Conservation (phyloP, 805 yeast genomes). For the Hermanozyma aechmeae region DNA sequence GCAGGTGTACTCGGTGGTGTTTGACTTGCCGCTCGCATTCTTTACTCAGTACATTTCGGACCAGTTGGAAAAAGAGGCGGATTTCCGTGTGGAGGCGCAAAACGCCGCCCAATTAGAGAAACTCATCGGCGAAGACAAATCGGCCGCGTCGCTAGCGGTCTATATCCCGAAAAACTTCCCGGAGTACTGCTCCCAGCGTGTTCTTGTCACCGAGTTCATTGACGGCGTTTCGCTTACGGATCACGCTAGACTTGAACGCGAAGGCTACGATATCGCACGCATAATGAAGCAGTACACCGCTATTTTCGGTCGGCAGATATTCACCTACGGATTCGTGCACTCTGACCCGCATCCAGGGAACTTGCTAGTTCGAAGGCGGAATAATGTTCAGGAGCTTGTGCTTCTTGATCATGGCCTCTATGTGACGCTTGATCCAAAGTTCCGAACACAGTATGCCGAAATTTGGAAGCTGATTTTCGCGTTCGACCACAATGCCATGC, state of each 20-base stretch:
- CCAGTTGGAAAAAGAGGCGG: constrained; percentile 50
- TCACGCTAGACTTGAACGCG: constrained; percentile 29
- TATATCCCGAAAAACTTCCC: constrained; percentile 48
- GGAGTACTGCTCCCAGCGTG: constrained; percentile 37
- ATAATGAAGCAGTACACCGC: constrained; percentile 44
- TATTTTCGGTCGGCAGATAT: constrained; percentile 50
- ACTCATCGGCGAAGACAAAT: constrained; percentile 33
- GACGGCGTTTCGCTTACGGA: constrained; percentile 56
- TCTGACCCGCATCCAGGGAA: constrained; percentile 83
- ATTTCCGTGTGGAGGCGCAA: constrained; percentile 46
- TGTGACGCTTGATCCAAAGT: constrained; percentile 39
- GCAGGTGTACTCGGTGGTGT: constrained; percentile 45
- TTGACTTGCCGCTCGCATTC: constrained; percentile 54
- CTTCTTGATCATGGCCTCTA: constrained; percentile 71
- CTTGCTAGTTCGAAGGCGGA: constrained; percentile 36
- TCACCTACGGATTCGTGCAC: constrained; percentile 60
- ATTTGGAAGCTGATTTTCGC: constrained; percentile 59
- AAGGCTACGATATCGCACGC: constrained; percentile 26
- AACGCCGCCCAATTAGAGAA: constrained; percentile 38
- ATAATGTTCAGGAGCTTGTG: constrained; percentile 53
- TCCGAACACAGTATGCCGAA: constrained; percentile 46
- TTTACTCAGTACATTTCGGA: constrained; percentile 49
- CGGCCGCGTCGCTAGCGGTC: constrained; percentile 28
- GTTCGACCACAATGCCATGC: constrained; percentile 38
- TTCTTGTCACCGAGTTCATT: constrained; percentile 67